These are phyloP conservation scores for Dioscorea zingiberensis DNA, from an alignment of 106 monocot genomes.

Conservation along the genomic window DNA sequence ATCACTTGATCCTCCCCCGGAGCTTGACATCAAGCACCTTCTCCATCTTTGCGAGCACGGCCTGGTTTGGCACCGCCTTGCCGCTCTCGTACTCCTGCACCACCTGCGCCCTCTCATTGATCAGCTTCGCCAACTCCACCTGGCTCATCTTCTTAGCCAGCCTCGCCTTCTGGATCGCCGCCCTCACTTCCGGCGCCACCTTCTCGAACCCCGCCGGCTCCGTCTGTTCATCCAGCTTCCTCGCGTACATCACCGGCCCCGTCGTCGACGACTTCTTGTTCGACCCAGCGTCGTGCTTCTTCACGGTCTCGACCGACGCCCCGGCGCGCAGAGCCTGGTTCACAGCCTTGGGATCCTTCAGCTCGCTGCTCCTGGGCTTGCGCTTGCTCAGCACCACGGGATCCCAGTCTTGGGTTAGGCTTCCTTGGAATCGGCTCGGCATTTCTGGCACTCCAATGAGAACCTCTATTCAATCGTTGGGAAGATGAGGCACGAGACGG, in stretches of 20 bases:
- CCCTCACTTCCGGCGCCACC: constrained; percentile 51
- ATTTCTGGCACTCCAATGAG: background rate
- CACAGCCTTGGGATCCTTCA: constrained; percentile 44
- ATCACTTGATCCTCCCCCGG: constrained; percentile 31
- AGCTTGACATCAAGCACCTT: constrained; percentile 54
- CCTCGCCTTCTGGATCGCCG: constrained; percentile 70
- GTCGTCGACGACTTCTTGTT: constrained; percentile 54
- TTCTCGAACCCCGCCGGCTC: constrained; percentile 67
- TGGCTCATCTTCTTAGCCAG: constrained; percentile 82
- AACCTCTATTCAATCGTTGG: background rate
- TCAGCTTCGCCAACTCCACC: constrained; percentile 74
- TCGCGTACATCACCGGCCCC: constrained; percentile 30
- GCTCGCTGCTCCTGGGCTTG: constrained; percentile 30
- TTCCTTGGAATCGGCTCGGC: constrained; percentile 16
- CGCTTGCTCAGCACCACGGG: constrained; percentile 37
- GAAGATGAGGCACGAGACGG: background rate
- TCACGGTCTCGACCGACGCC: constrained; percentile 53
- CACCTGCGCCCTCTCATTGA: constrained; percentile 77
- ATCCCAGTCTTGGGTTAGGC: constrained; percentile 58
- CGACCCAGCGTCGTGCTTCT: constrained; percentile 62
- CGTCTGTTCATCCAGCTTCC: constrained; percentile 82
- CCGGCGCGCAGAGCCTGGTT: constrained; percentile 62
- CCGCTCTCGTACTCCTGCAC: constrained; percentile 94
- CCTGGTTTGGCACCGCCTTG: constrained; percentile 72
- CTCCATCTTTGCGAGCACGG: constrained; percentile 79